Base-by-base conservation (phyloP, 2,329 filamentous ascomycete species). In the Aotearoamyces nothofagi region DNA sequence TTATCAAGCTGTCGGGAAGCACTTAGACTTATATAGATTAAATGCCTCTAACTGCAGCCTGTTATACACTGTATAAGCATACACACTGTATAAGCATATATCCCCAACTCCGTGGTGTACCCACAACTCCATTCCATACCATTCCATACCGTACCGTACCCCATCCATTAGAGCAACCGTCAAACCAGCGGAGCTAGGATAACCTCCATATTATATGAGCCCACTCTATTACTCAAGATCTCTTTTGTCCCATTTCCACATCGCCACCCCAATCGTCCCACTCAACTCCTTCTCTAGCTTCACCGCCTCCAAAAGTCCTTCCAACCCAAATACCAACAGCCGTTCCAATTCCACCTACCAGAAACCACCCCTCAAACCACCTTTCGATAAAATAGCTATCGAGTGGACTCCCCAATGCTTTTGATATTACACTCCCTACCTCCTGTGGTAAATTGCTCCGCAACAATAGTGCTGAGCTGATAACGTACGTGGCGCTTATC, bases 281-380 rank as follows among this genome's bases (percentile, higher is more conserved):
- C 34, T 72, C 70, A 26, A 75, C 61, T 3, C 49, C 50, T 24
- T 54, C 42, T 39, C 57, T 41, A 26, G 75, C 61, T 3, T 49
- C 50, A 24, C 54, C 42, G 39, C 57, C 41, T 49, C 54, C 35
- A 45, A 82, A 56, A 46, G 69, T 74, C 36, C 70, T 63, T 1
- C 78, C 78, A 4, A 84, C 48, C 63, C 77, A 80, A 13, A 92
- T 72, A 0, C 79, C 81, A n/a, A 67, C 45, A 1, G 64, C 72
- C 2, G 82, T 90, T 9, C 65, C 45, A 1, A 61, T 56, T 36
- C 74, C 78, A 4, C 77, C 76, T 3, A 73, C 48, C 32, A 92
- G 52, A 50, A 92, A 92, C 75, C 82, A 87, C 5, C 71, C 74
- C 50, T 92, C 83, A 41, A 92, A 92, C 83, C 83, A 92, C 16